These are phyloP conservation scores for Tricladium varicosporioides DNA, from an alignment of 2,329 filamentous ascomycete genomes.

Conservation along the genomic window DNA sequence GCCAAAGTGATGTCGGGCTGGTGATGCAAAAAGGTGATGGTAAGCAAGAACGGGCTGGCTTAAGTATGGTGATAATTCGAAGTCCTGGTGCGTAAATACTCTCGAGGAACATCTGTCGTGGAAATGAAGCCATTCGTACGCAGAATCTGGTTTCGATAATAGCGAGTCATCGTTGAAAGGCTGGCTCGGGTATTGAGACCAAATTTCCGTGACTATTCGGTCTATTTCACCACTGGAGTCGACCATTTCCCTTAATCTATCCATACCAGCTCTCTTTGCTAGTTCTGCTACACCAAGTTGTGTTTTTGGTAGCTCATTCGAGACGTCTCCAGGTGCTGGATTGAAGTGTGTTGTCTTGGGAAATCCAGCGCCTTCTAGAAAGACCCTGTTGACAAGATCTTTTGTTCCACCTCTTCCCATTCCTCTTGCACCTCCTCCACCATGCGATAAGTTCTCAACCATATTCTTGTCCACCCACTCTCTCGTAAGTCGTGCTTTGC, in stretches of 20 bases:
- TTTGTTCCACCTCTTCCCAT: slow-evolving; percentile 69
- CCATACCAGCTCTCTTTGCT: slow-evolving; percentile 69
- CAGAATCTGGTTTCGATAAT: slow-evolving; percentile 77
- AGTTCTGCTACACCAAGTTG: slow-evolving; percentile 71
- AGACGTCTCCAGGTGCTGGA: slow-evolving; percentile 27
- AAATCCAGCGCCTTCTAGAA: slow-evolving; percentile 76
- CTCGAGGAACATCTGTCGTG: slow-evolving; percentile 79
- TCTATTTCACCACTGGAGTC: slow-evolving; percentile 78
- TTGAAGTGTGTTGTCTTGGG: slow-evolving; percentile 33
- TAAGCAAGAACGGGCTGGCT: slow-evolving; percentile 85
- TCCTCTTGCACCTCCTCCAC: slow-evolving; percentile 68
- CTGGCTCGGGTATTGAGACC: slow-evolving; percentile 79
- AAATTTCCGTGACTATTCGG: slow-evolving; percentile 78
- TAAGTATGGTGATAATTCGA: slow-evolving; percentile 87
- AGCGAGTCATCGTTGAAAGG: slow-evolving; percentile 92
- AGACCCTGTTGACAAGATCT: slow-evolving; percentile 76
- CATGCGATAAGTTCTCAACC: slow-evolving; percentile 64
- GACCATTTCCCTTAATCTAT: slow-evolving; percentile 71
- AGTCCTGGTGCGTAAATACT: slow-evolving; percentile 82
- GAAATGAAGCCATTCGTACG: slow-evolving; percentile 93
- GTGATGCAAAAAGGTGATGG: slow-evolving; percentile 84
- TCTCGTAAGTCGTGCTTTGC: slow-evolving; percentile 56
- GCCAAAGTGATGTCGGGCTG: slow-evolving; percentile 43
- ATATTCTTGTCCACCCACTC: slow-evolving; percentile 76
- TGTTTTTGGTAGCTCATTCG: slow-evolving; percentile 42